A percentile compares a stretch with the other conserved stretches of the same genome.
These are phyloP conservation scores for Ganoderma lucidum DNA, from an alignment of 1,284 basidiomycete species.

Conservation along the genomic window DNA sequence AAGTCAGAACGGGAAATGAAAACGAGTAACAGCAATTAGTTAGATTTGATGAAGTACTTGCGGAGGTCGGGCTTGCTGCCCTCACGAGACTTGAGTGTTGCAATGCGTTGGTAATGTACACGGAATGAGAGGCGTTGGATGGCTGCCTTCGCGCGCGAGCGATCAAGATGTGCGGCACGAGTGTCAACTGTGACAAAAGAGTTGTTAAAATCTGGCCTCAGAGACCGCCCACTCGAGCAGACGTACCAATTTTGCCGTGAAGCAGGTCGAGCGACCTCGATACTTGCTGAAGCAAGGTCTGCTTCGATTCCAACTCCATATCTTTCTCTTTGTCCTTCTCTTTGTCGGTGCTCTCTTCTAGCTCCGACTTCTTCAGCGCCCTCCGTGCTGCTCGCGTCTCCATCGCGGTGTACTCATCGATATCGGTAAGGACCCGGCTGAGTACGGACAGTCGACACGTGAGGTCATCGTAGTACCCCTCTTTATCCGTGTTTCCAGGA, in stretches of 20 bases:
- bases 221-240: background rate
- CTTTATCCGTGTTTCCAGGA: constrained; percentile 46
- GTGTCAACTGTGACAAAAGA: constrained; percentile 60
- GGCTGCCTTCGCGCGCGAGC: constrained; percentile 71
- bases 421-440: constrained; percentile 60
- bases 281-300: constrained; percentile 56
- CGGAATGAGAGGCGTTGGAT: constrained; percentile 69
- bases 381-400: constrained; percentile 45
- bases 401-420: constrained; percentile 60
- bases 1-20: background rate
- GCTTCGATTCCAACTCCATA: constrained; percentile 37
- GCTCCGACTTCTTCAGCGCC: constrained; percentile 25
- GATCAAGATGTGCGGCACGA: constrained; percentile 74
- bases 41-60: constrained; percentile 10
- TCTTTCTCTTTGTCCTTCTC: constrained; percentile 28
- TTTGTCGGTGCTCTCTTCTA: constrained; percentile 11
- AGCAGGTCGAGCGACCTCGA: constrained; percentile 55
- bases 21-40: background rate
- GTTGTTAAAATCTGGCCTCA: background rate
- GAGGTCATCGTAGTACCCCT: constrained; percentile 70
- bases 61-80: constrained; percentile 13
- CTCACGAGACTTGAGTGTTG: constrained; percentile 33
- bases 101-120: constrained; percentile 65
- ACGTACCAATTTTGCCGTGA: constrained; percentile 70
- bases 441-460: constrained; percentile 61